Evolutionary conservation across 495 filamentous ascomycete species (phyloP).

Genomic region (Xylaria telfairii): DNA sequence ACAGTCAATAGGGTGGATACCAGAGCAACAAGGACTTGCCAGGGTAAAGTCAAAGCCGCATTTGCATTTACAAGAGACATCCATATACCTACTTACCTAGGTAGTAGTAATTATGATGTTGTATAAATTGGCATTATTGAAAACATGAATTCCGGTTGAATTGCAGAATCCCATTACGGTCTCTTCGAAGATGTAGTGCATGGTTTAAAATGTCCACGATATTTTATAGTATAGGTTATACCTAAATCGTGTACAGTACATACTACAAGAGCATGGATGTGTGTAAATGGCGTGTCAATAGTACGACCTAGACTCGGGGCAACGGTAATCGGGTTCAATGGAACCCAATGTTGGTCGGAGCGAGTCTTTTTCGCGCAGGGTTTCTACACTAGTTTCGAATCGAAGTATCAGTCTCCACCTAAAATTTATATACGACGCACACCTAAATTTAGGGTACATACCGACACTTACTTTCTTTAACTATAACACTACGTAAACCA

Average conservation of each 20-base stretch:
- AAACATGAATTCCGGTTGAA: not conserved
- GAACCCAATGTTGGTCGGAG: not conserved
- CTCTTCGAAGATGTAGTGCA: not conserved
- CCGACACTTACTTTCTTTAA: too few relatives aligned
- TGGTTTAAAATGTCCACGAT: not conserved
- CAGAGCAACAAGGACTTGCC: not conserved
- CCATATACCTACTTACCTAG: too few relatives aligned
- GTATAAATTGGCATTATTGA: not conserved
- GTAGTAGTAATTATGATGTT: not conserved
- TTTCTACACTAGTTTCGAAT: not conserved
- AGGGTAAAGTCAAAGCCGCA: not conserved
- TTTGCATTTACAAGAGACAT: not conserved
- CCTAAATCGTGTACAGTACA: too few relatives aligned
- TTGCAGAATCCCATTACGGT: not conserved
- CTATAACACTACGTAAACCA: too few relatives aligned
- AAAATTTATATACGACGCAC: too few relatives aligned
- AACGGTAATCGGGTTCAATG: not conserved
- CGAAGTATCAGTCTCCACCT: too few relatives aligned
- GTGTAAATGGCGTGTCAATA: not conserved
- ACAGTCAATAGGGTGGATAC: too few relatives aligned
- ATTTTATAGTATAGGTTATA: too few relatives aligned
- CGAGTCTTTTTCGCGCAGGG: slow-evolving; percentile 22
- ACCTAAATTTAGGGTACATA: too few relatives aligned
- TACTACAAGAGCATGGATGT: too few relatives aligned
- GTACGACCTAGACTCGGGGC: not conserved